Percentiles rank a stretch among this genome's conserved stretches.
These are phyloP conservation scores for Sugiyamaella japonica DNA, from an alignment of 1,139 yeast species.

Conservation along the genomic window DNA sequence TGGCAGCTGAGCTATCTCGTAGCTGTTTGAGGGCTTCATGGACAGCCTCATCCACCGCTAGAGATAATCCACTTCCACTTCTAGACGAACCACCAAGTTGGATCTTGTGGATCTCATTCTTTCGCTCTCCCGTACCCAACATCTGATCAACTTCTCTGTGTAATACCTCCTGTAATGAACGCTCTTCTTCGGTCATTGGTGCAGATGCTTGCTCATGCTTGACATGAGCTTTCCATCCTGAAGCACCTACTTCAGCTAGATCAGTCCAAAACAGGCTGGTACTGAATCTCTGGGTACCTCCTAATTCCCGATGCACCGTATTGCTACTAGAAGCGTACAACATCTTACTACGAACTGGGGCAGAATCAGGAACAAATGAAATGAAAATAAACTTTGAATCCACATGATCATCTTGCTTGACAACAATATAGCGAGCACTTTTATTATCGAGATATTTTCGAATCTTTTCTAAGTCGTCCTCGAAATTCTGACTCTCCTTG, in stretches of 20 bases:
- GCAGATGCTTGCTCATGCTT: slow-evolving; percentile 43
- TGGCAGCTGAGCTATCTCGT: slow-evolving; percentile 12
- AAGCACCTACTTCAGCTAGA: slow-evolving; percentile 57
- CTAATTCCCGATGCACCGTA: slow-evolving; percentile 69
- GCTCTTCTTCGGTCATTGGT: slow-evolving; percentile 65
- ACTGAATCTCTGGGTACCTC: slow-evolving; percentile 60
- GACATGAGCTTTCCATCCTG: slow-evolving; percentile 49
- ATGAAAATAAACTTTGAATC: slow-evolving; percentile 53
- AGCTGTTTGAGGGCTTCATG: slow-evolving; percentile 24
- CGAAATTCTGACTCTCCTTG: slow-evolving; percentile 36
- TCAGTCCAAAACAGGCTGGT: slow-evolving; percentile 59
- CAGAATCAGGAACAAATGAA: slow-evolving; percentile 82
- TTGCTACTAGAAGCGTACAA: slow-evolving; percentile 88
- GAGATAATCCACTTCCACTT: slow-evolving; percentile 24
- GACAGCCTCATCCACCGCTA: slow-evolving; percentile 31
- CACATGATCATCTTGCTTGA: slow-evolving; percentile 43
- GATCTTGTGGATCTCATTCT: slow-evolving; percentile 30
- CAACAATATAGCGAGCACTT: slow-evolving; percentile 61
- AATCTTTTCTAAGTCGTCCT: slow-evolving; percentile 45
- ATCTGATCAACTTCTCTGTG: slow-evolving; percentile 38
- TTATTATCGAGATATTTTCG: slow-evolving; percentile 45
- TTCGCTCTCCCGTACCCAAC: slow-evolving; percentile 36
- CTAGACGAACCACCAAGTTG: slow-evolving; percentile 22
- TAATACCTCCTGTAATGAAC: slow-evolving; percentile 45
- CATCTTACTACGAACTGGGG: slow-evolving; percentile 86